Evolutionary conservation across 768 basidiomycete genomes (phyloP).

Genomic region (Mrakia gelida): DNA sequence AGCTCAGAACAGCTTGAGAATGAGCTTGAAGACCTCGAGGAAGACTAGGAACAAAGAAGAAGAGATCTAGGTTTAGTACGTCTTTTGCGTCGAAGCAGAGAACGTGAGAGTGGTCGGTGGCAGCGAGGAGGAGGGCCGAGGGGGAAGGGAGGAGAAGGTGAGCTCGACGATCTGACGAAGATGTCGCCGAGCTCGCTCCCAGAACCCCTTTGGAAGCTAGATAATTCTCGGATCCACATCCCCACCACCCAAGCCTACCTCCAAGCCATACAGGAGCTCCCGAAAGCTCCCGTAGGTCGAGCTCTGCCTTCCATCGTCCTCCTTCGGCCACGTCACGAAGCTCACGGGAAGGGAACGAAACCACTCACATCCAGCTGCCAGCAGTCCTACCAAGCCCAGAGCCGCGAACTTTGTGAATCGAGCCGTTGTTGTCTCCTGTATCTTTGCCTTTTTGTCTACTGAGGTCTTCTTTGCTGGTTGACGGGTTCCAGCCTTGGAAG

Average conservation of each 20-base stretch:
- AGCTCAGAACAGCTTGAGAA: conserved; percentile 17
- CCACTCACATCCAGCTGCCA: conserved; percentile 25
- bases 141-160: not conserved
- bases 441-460: conserved; percentile 10
- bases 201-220: not conserved
- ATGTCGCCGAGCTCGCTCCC: not conserved
- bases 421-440: not conserved
- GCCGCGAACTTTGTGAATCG: conserved; percentile 15
- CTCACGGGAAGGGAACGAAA: not conserved
- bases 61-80: not conserved
- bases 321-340: conserved; percentile 10
- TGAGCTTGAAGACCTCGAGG: conserved; percentile 22
- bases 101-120: not conserved
- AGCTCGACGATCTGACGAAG: not conserved
- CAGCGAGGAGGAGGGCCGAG: not conserved
- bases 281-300: not conserved
- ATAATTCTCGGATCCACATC: not conserved
- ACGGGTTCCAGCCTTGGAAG: not conserved
- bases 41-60: conserved; percentile 16
- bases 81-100: not conserved
- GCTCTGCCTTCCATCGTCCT: not conserved
- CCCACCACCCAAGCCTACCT: not conserved
- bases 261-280: not conserved
- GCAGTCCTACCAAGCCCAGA: conserved; percentile 16
- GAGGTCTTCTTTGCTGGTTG: conserved; percentile 22